Base-by-base conservation (phyloP, 139 green algal genomes). In the Chlorella sorokiniana region DNA sequence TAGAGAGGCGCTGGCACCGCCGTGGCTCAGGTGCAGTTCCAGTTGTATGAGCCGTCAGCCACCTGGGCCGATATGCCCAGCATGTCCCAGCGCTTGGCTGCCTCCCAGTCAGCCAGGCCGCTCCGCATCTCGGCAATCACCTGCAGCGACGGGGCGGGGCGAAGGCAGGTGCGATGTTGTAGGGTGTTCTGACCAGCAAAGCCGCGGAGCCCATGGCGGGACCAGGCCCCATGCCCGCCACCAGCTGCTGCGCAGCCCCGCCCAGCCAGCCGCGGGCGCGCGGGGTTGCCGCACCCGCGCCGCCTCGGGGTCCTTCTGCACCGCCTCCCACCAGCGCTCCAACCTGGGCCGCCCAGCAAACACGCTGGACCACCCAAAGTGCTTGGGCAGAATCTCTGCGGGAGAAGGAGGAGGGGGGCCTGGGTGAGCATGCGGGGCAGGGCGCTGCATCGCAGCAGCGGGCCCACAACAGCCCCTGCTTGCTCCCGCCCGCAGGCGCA, bases 361-460 rank as follows among this genome's bases (percentile, higher is more conserved):
- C 45, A 94, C 75, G 79, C 89, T 77, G 20, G 48, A 11, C 91
- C 92, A 96, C 22, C 93, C 92, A 81, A 96, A 97, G 74, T 91
- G 87, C 35, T 81, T 84, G 20, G 90, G 89, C 69, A 96, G 84
- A 14, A 95, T 95, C 84, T 87, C 87, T 79, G 73, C 54, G 52
- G 29, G 29, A 27, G 42, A 6, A 27, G 42, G 2, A 10, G 27
- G 29, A 7, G 38, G 38, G 25, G 5, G 23, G 0, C 6, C 38
- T 54, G 67, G 40, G 40, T 35, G 40, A 7, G 67, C 1, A 1
- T 29, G 5, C 1, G 61, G 11, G 2, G 25, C 56, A 35, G 18
- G 56, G 10, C 27, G 56, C 56, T 4, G 56, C 9, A 5, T 3
- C 23, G 9, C 56, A 20, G n/a, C n/a, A n/a, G n/a, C n/a, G n/a